These are phyloP conservation scores for Waitea zeae DNA, from an alignment of 1,284 basidiomycete species.

Conservation along the genomic window DNA sequence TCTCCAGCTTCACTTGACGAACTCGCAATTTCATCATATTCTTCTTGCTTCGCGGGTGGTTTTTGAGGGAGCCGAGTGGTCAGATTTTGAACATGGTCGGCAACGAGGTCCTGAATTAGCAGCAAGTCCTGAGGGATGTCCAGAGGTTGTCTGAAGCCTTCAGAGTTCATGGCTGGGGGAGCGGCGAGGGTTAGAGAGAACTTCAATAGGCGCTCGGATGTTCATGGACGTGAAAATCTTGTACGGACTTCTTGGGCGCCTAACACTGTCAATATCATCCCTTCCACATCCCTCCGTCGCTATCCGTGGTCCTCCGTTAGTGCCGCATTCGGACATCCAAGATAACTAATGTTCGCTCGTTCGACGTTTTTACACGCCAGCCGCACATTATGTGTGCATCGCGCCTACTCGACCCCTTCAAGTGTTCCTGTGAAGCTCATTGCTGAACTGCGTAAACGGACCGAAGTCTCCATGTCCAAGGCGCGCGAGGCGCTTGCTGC, in stretches of 20 bases:
- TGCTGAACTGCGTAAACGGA: conserved; percentile 70
- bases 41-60: conserved; percentile 4
- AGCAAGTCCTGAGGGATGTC: conserved; percentile 51
- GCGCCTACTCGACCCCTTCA: too few species aligned
- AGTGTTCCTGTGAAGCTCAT: conserved; percentile 58
- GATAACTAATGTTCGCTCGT: too few species aligned
- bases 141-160: conserved; percentile 38
- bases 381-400: too few species aligned
- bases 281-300: too few species aligned
- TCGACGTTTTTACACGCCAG: too few species aligned
- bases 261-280: too few species aligned
- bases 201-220: too few species aligned
- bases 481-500: conserved; percentile 76
- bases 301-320: too few species aligned
- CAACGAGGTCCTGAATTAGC: conserved; percentile 50
- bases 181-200: not conserved
- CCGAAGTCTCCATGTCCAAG: conserved; percentile 71
- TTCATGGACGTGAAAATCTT: too few species aligned
- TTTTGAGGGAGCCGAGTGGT: conserved; percentile 3
- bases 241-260: too few species aligned
- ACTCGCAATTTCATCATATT: conserved; percentile 26
- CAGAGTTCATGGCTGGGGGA: not conserved
- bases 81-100: conserved; percentile 16
- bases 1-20: too few species aligned
- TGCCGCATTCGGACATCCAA: too few species aligned